Conservation (phyloP, 441 rosid species). For the Theobroma grandiflorum region DNA sequence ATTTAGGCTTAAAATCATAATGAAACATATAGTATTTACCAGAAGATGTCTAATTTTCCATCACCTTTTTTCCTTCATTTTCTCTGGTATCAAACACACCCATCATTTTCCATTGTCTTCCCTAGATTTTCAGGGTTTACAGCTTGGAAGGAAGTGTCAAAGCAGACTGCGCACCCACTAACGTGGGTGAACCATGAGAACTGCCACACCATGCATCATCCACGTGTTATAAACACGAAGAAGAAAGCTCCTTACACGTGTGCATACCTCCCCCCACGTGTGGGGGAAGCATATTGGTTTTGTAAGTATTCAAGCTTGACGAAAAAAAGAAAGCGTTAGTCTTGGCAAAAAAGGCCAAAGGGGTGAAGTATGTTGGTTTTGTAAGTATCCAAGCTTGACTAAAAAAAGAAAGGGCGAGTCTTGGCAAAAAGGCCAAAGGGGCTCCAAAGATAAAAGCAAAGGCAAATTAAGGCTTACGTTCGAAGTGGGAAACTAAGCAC, state of each 20-base stretch:
- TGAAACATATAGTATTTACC: no score
- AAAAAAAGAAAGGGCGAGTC: background rate
- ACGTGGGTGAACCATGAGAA: slow-evolving; percentile 14
- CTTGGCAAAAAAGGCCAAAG: background rate
- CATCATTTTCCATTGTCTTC: no score
- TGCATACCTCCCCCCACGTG: background rate
- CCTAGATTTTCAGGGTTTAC: no score
- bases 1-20: no score
- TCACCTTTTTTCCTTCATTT: background rate
- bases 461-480: background rate
- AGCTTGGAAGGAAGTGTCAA: background rate
- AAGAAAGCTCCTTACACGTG: background rate
- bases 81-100: background rate
- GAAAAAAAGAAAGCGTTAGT: background rate
- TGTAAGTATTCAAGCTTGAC: no score
- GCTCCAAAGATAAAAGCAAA: background rate
- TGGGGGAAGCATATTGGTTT: background rate
- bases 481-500: background rate
- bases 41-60: no score
- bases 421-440: background rate
- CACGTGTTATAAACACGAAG: background rate
- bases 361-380: background rate
- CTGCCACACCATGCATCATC: slow-evolving; percentile 1
- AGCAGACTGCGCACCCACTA: background rate
- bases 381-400: slow-evolving; percentile 4